A percentile compares a stretch with the other conserved stretches of the same genome.
These are phyloP conservation scores for Sungouiozyma ichnusensis DNA, from an alignment of 805 yeast species.

Conservation along the genomic window DNA sequence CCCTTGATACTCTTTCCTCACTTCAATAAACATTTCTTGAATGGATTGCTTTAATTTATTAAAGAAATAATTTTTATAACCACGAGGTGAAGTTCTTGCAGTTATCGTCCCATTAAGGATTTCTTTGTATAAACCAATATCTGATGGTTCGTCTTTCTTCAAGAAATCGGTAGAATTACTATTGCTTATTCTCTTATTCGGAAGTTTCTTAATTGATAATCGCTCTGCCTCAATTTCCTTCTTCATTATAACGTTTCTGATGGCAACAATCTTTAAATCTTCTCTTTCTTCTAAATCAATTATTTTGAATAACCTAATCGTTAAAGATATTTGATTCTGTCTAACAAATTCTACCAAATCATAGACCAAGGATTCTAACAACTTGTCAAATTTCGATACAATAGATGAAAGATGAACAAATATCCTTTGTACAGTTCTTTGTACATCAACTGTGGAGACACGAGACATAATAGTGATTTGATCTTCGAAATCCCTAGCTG, in stretches of 20 bases:
- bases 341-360: slow-evolving; percentile 65
- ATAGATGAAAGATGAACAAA: slow-evolving; percentile 27
- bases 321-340: slow-evolving; percentile 54
- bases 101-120: slow-evolving; percentile 33
- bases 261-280: slow-evolving; percentile 46
- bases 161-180: not conserved
- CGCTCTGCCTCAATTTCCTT: slow-evolving; percentile 24
- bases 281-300: slow-evolving; percentile 72
- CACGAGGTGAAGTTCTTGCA: slow-evolving; percentile 40
- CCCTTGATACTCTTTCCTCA: slow-evolving; percentile 41
- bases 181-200: slow-evolving; percentile 3
- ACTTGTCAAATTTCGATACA: slow-evolving; percentile 48
- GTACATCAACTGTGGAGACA: slow-evolving; percentile 50
- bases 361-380: slow-evolving; percentile 55
- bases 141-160: slow-evolving; percentile 21
- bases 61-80: slow-evolving; percentile 52
- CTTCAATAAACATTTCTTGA: slow-evolving; percentile 52
- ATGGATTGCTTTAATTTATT: slow-evolving; percentile 50
- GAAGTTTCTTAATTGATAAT: slow-evolving; percentile 20
- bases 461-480: slow-evolving; percentile 50
- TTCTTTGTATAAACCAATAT: slow-evolving; percentile 28
- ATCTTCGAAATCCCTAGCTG: slow-evolving; percentile 69
- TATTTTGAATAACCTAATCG: slow-evolving; percentile 63
- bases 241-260: slow-evolving; percentile 26
- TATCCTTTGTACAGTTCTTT: slow-evolving; percentile 47